Evolutionary conservation across 345 rosid species (phyloP).

Genomic region (Dimocarpus longan): DNA sequence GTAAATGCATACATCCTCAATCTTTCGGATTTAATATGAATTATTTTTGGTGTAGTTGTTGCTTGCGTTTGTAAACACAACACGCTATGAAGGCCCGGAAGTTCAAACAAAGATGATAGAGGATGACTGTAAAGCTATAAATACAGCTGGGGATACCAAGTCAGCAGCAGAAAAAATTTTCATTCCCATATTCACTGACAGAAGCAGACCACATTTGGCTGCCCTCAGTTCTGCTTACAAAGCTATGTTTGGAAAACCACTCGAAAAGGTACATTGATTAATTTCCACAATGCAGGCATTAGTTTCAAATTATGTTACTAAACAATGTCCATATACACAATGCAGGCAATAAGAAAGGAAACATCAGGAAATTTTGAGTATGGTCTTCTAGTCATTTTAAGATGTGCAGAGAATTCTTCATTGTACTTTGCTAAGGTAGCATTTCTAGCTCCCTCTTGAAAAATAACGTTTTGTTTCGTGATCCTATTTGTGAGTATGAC

Average conservation of each 20-base stretch:
- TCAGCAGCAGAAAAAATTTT: slow-evolving; percentile 38
- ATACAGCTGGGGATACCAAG: slow-evolving; percentile 42
- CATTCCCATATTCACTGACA: slow-evolving; percentile 58
- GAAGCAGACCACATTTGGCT: slow-evolving; percentile 60
- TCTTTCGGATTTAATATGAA: background rate
- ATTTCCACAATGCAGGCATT: background rate
- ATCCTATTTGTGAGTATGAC: background rate
- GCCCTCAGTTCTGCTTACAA: slow-evolving; percentile 47
- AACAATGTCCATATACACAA: background rate
- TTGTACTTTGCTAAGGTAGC: slow-evolving; percentile 57
- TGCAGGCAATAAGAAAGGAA: slow-evolving; percentile 56
- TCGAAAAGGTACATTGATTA: slow-evolving; percentile 45
- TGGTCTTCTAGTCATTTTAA: slow-evolving; percentile 54
- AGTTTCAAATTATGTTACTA: background rate
- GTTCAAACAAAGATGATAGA: slow-evolving; percentile 44
- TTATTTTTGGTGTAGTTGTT: slow-evolving; percentile 35
- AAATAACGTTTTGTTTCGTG: background rate
- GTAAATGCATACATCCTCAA: no score
- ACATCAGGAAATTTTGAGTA: slow-evolving; percentile 50
- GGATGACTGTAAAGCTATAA: slow-evolving; percentile 53
- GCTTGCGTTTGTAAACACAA: slow-evolving; percentile 53
- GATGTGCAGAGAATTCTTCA: slow-evolving; percentile 58
- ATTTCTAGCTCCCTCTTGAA: background rate
- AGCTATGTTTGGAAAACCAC: slow-evolving; percentile 38
- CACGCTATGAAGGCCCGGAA: slow-evolving; percentile 76